phyloP scores from a whole-genome alignment of 176 grass and related monocot genomes.

The Urochloa ruziziensis region DNA sequence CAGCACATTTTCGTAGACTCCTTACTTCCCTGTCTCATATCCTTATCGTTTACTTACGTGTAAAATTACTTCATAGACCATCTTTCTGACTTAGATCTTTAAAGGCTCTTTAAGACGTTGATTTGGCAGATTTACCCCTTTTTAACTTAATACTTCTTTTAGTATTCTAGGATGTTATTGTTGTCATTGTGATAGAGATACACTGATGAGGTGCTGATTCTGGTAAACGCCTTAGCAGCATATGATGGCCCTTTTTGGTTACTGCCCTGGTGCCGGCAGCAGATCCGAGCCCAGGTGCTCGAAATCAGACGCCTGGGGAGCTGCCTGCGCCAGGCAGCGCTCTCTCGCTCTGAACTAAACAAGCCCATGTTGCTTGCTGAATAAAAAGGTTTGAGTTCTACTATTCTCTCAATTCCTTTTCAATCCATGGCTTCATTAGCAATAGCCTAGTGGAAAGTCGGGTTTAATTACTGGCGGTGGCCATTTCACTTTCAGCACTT shows the following conservation, averaged over 20 bases:
- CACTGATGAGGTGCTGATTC: constrained; percentile 39
- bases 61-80: background rate
- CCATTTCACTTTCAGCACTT: background rate
- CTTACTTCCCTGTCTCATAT: background rate
- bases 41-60: constrained; percentile 1
- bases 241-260: no score
- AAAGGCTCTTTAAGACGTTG: background rate
- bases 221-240: constrained; percentile 47
- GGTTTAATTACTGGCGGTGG: background rate
- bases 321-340: no score
- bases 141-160: background rate
- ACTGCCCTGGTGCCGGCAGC: no score
- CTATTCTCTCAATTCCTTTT: background rate
- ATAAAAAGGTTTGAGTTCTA: constrained; percentile 42
- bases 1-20: background rate
- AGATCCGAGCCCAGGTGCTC: no score
- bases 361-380: constrained; percentile 48
- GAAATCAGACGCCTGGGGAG: no score
- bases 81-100: background rate
- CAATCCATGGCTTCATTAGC: background rate
- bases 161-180: background rate
- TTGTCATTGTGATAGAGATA: constrained; percentile 40
- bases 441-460: background rate
- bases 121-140: constrained; percentile 5
- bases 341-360: no score